These are phyloP conservation scores for Hypoxylon sp. DNA, from an alignment of 2,329 filamentous ascomycete species.

Conservation along the genomic window DNA sequence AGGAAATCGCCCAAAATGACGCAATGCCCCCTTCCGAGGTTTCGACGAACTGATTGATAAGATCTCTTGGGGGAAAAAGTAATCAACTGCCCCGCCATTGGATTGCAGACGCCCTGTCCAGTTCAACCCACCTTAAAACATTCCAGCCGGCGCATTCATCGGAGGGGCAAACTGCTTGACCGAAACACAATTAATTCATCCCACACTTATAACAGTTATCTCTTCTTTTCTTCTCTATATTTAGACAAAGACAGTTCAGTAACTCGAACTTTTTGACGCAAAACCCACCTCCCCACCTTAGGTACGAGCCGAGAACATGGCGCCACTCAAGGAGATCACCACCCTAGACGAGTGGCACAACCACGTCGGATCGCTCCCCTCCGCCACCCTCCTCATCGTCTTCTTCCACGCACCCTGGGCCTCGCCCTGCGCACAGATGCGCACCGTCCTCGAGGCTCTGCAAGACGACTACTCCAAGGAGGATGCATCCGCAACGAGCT, in stretches of 20 bases:
- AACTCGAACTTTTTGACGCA: background rate
- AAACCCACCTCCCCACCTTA: background rate
- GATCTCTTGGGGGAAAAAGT: constrained; percentile 42
- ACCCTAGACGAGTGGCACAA: constrained; percentile 80
- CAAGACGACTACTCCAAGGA: constrained; percentile 85
- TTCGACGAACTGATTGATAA: constrained; percentile 44
- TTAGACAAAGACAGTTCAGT: background rate
- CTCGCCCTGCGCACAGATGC: constrained; percentile 95
- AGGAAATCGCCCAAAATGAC: constrained; percentile 38
- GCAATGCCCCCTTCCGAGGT: constrained; percentile 43
- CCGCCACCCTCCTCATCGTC: constrained; percentile 82
- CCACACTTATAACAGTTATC: background rate
- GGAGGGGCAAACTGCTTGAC: constrained; percentile 31
- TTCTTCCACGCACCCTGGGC: constrained; percentile 99
- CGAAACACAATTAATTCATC: constrained; percentile 9
- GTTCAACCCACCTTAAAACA: constrained; percentile 26
- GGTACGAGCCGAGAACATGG: constrained; percentile 63
- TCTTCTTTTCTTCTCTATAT: background rate
- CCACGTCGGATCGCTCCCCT: constrained; percentile 75
- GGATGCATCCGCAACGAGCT: constrained; percentile 77
- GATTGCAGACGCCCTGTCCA: constrained; percentile 29
- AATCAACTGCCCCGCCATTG: constrained; percentile 54
- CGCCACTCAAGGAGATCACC: constrained; percentile 79
- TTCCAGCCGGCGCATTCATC: constrained; percentile 31
- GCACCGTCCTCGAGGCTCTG: constrained; percentile 85